Evolutionary conservation across 306 rosid genomes (phyloP).

Genomic region (Cicer pinnatifidum): DNA sequence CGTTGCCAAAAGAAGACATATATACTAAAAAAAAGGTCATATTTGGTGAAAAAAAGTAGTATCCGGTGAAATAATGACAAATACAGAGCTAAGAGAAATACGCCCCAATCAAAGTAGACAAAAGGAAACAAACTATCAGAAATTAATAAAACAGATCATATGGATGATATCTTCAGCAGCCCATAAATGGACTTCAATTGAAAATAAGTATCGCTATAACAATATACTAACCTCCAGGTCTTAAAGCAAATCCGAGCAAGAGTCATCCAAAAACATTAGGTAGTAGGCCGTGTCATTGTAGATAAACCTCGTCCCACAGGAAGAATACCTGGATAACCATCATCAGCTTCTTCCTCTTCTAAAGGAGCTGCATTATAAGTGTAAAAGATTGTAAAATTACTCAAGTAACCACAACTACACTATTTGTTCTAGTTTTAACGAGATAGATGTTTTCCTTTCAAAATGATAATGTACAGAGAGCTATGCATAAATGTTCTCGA

Average conservation of each 20-base stretch:
- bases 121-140: constrained; percentile 22
- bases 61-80: background rate
- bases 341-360: constrained; percentile 70
- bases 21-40: background rate
- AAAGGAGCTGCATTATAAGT: constrained; percentile 55
- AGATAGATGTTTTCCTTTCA: constrained; percentile 2
- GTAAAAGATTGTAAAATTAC: constrained; percentile 12
- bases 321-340: constrained; percentile 72
- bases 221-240: constrained; percentile 44
- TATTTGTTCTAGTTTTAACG: constrained; percentile 4
- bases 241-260: constrained; percentile 33
- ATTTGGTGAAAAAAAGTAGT: background rate
- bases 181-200: constrained; percentile 4
- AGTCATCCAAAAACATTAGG: constrained; percentile 54
- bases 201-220: background rate
- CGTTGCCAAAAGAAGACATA: background rate
- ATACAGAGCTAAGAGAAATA: background rate
- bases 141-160: constrained; percentile 7
- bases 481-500: constrained; percentile 17
- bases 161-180: background rate
- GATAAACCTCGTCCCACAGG: constrained; percentile 94
- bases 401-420: constrained; percentile 15
- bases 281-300: constrained; percentile 93
- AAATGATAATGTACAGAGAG: background rate
- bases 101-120: constrained; percentile 21